Evolutionary conservation across 148 eudicot species (phyloP), one percentile per base, ranked within the genome.

Genomic region (Mesembryanthemum crystallinum): DNA sequence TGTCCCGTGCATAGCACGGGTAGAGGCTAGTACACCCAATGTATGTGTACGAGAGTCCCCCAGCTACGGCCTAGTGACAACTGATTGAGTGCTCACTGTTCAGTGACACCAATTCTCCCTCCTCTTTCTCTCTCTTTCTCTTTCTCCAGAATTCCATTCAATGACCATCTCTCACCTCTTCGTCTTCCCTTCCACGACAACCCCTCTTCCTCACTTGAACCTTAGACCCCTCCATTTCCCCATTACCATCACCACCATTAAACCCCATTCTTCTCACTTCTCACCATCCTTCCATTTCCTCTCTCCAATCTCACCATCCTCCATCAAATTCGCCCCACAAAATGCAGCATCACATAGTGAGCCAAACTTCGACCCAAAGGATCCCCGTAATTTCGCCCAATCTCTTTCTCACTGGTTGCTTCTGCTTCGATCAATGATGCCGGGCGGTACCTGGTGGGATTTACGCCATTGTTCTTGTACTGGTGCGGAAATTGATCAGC

Each of bases 401-500:
- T 23, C 13, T 14, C 1, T 35, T 30, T 32, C 47, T 25, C 37
- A 52, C 58, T 54, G 61, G 75, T 7, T 59, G n/a, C 2, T 35
- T 42, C 67, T 29, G 52, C 32, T 84, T 13, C 76, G 39, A 23
- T 78, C 79, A 33, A 45, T 67, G 43, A 37, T 85, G 30, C 88
- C 83, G 0, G 85, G 86, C 27, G 79, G 84, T 47, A 67, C 68
- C 7, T 87, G 90, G 90, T 87, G 90, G 88, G 39, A 66, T 63
- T 71, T 87, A 64, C 24, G 64, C 11, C 80, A 77, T 29, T 39
- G 55, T 1, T 35, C 39, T 35, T 55, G 9, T 69, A n/a, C n/a
- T n/a, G 69, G 17, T 35, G 30, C 2, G 69, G 15, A 29, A 17
- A n/a, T 18, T 20, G 27, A 35, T 14, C 64, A 35, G 29, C 47